Base-by-base conservation (phyloP, 176 grass and related monocot genomes). In the Oryza nivara region DNA sequence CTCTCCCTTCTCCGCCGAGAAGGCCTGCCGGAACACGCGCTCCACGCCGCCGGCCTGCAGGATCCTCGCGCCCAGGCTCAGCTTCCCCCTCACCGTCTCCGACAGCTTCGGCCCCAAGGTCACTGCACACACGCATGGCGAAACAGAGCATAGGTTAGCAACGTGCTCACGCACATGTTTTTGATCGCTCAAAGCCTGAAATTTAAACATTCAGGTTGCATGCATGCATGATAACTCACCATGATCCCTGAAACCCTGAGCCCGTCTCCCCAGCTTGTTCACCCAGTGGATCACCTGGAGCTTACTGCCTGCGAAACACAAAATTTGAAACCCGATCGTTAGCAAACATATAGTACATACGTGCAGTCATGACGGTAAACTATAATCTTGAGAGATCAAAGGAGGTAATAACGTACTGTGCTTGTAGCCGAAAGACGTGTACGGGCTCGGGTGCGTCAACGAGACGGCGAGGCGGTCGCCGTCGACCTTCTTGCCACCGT, bases 41-140 rank as follows among this genome's bases (percentile, higher is more conserved):
- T 95, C 93, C 19, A 92, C 80, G 11, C 93, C 92, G 43, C 91
- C 93, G 9, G 95, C 95, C 86, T 93, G 88, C 74, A 93, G 79
- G 71, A 93, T 91, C 86, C 91, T 82, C 32, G 86, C 87, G 14
- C 93, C 91, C 49, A 94, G 58, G 75, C 85, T 99, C 68, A 92
- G 83, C 81, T 94, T 99, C 10, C 93, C 91, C 79, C 89, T 95
- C 84, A 89, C 88, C 51, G 91, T 95, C 79, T 98, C 91, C 16
- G 93, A 93, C 11, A 95, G 83, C 80, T 89, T 95, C 11, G 89
- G 85, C 1, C 89, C 91, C 85, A 95, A 65, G 30, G 87, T 88
- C 85, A 92, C 95, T 97, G 90, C 82, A 74, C 71, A 26, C 17
- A 15, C 45, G 56, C 41, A 56, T 16, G 6, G 32, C 12, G n/a